Evolutionary conservation across 1,139 yeast species (phyloP).

Genomic region (Geotrichum aggregatum): DNA sequence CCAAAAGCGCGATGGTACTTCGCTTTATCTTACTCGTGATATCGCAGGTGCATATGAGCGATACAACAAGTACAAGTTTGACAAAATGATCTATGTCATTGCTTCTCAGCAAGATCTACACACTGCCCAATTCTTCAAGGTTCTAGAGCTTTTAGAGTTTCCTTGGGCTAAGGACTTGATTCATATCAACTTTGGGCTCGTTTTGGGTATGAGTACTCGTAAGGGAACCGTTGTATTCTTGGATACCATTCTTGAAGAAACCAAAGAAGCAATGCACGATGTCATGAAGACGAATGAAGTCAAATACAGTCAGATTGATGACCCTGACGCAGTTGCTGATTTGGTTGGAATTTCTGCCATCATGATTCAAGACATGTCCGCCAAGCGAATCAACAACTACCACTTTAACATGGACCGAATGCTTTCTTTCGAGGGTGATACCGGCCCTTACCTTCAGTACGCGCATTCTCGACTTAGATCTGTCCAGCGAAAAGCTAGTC

Average conservation of each 20-base stretch:
- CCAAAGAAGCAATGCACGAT: constrained; percentile 92
- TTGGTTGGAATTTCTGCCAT: constrained; percentile 95
- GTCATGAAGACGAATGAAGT: constrained; percentile 91
- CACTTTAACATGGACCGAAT: constrained; percentile 97
- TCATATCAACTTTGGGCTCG: constrained; percentile 96
- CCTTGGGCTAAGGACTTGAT: constrained; percentile 78
- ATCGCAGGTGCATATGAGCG: constrained; percentile 96
- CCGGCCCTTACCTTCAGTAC: constrained; percentile 97
- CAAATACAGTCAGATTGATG: constrained; percentile 88
- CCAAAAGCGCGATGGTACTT: constrained; percentile 93
- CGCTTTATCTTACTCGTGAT: constrained; percentile 91
- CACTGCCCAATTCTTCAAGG: constrained; percentile 89
- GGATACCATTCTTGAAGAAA: constrained; percentile 89
- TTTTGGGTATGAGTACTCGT: constrained; percentile 97
- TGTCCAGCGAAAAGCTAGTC: constrained; percentile 75
- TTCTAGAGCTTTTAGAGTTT: constrained; percentile 85
- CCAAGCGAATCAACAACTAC: constrained; percentile 94
- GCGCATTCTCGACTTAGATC: constrained; percentile 97
- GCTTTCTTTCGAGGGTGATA: constrained; percentile 98
- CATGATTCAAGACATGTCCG: constrained; percentile 98
- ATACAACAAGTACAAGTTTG: constrained; percentile 77
- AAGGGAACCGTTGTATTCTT: constrained; percentile 97
- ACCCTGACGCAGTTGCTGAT: constrained; percentile 95
- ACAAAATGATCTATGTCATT: constrained; percentile 92
- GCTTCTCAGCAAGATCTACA: constrained; percentile 97